These are phyloP conservation scores for Poteriospumella lacustris DNA, from an alignment of 108 stramenopile genomes.

Conservation along the genomic window DNA sequence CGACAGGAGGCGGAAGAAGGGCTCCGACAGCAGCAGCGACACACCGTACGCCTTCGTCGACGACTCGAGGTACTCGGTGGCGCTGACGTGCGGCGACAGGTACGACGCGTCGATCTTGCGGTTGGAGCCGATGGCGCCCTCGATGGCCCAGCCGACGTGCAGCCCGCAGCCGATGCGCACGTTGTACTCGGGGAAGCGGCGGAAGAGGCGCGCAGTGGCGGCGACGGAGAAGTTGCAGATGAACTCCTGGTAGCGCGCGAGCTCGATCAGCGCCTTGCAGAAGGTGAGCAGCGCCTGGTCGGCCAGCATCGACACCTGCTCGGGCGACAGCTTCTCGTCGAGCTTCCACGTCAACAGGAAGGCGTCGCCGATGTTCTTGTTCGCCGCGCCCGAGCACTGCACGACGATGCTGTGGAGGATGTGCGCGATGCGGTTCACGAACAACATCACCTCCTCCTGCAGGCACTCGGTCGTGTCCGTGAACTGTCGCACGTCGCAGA, in stretches of 20 bases:
- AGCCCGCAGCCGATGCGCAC: constrained; percentile 65
- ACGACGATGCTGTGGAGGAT: constrained; percentile 83
- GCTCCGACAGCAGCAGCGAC: constrained; percentile 74
- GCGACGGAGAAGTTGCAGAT: constrained; percentile 33
- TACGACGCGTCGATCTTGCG: constrained; percentile 91
- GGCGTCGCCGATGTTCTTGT: constrained; percentile 91
- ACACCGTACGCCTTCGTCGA: constrained; percentile 78
- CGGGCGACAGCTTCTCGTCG: constrained; percentile 48
- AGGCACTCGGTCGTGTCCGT: constrained; percentile 68
- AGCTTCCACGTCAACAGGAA: constrained; percentile 88
- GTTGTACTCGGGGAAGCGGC: constrained; percentile 32
- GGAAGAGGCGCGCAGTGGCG: constrained; percentile 21
- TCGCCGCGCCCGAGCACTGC: constrained; percentile 82
- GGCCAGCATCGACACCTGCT: constrained; percentile 27
- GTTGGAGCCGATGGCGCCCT: constrained; percentile 86
- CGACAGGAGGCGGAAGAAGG: constrained; percentile 69
- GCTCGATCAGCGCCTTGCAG: constrained; percentile 25
- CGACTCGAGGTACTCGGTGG: constrained; percentile 76
- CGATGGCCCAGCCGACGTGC: constrained; percentile 97
- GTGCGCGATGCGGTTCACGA: constrained; percentile 85
- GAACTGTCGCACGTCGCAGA: constrained; percentile 82
- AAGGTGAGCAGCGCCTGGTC: constrained; percentile 42
- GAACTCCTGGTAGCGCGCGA: constrained; percentile 28
- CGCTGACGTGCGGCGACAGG: constrained; percentile 76
- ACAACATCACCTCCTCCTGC: constrained; percentile 83